Conservation (phyloP, 2,329 filamentous ascomycete genomes). For the Arthrobotrys sinensis region DNA sequence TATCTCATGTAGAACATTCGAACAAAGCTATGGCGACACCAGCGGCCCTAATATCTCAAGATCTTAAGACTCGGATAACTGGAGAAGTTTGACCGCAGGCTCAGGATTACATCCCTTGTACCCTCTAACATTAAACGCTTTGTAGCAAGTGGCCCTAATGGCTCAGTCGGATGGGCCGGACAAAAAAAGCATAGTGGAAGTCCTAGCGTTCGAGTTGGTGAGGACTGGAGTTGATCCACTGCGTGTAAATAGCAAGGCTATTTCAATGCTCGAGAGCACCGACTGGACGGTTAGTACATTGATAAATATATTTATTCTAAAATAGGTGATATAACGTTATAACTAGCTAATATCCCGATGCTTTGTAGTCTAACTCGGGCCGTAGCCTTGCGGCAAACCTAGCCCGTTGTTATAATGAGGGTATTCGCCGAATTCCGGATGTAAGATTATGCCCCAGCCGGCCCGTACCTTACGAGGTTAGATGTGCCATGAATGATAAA, state of each 20-base stretch:
- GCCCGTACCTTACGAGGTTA: too few relatives aligned
- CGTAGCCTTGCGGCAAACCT: conserved; percentile 5
- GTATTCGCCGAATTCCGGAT: neutral
- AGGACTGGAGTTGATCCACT: conserved; percentile 8
- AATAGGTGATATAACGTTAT: too few relatives aligned
- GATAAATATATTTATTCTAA: too few relatives aligned
- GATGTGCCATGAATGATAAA: too few relatives aligned
- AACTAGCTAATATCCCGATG: neutral
- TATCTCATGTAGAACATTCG: too few relatives aligned
- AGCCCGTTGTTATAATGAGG: conserved; percentile 16
- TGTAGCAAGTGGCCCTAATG: neutral
- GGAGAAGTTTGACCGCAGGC: neutral
- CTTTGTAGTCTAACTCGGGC: conserved; percentile 4
- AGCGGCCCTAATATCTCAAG: too few relatives aligned
- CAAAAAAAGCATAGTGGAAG: neutral
- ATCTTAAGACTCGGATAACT: neutral
- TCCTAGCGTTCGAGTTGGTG: conserved; percentile 2
- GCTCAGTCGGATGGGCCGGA: neutral
- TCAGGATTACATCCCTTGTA: neutral
- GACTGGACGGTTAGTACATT: neutral
- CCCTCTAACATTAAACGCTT: neutral
- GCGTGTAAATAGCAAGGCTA: neutral
- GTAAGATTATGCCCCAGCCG: neutral
- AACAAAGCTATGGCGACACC: too few relatives aligned
- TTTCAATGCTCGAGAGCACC: neutral